Evolutionary conservation across 306 rosid genomes (phyloP), one percentile per base, ranked within the genome.

Genomic region (Cicer bijugum): DNA sequence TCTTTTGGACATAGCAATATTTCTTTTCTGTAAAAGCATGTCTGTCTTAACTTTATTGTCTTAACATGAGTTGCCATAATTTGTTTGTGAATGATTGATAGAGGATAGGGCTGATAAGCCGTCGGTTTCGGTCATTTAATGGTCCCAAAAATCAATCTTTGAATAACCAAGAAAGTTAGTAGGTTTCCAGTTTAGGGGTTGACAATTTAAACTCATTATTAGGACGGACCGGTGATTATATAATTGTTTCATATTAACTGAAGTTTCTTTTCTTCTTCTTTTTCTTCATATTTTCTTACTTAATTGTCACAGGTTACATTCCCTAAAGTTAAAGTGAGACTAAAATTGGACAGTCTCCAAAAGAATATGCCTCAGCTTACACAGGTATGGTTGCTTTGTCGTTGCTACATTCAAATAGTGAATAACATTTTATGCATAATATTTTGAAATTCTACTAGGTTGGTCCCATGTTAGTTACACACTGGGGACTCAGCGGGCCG

Each of bases 401-500:
- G 53, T 63, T 64, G 9, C 15, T 4, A 46, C 33, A 55, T 12
- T 60, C 71, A 71, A 63, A 77, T 72, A 75, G 70, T 74, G 43
- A 60, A 74, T 42, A 67, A 63, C 23, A 40, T 58, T 15, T 56
- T 33, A 23, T 15, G 53, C 23, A 42, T 72, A 81, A 76, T 73
- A 17, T 50, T 66, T 71, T 64, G 75, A 47, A 77, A 82, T 47
- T 73, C 48, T 80, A 91, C 61, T 75, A 93, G 97, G 88, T 91
- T 70, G 98, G 98, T 33, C 89, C 97, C 51, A 84, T 93, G 92
- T 77, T 93, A 72, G 88, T 93, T 82, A 93, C 98, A 20, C 98
- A 93, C 5, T 89, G 97, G 98, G 98, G 97, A 82, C 89, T 93
- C 78, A 93, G 98, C 78, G 98, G 97, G 39, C 98, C 98, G 0